Evolutionary conservation across 305 asterid species (phyloP).

Genomic region (Solanum chacoense): DNA sequence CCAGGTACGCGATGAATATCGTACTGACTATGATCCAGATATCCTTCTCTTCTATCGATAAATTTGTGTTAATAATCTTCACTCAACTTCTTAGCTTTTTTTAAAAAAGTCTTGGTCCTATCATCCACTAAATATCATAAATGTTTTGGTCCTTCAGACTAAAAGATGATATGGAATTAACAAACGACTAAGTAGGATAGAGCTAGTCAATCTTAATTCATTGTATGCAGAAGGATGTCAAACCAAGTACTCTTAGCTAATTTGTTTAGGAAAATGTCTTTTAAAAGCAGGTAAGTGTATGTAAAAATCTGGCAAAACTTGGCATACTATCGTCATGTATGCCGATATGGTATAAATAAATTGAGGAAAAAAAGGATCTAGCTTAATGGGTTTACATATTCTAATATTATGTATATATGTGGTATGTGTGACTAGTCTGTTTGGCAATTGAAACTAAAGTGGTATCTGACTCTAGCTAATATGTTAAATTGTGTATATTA

Average conservation of each 20-base stretch:
- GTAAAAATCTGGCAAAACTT: neutral
- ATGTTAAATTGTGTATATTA: neutral
- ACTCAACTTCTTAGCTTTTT: neutral
- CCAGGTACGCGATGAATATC: constrained; percentile 98
- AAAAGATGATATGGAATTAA: too few relatives aligned
- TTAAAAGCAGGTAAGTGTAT: neutral
- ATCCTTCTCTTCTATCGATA: constrained; percentile 43
- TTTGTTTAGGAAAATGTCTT: neutral
- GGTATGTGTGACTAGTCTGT: neutral
- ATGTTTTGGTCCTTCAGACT: too few relatives aligned
- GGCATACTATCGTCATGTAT: neutral
- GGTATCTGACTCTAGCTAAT: neutral
- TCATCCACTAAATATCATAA: too few relatives aligned
- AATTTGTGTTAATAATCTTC: neutral
- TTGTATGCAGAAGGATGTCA: neutral
- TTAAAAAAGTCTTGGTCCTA: neutral
- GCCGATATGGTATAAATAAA: neutral
- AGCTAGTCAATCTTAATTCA: neutral
- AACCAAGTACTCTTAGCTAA: neutral
- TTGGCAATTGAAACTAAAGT: neutral
- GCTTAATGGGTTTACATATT: neutral
- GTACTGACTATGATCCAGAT: constrained; percentile 99
- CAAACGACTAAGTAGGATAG: too few relatives aligned
- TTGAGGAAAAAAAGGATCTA: neutral
- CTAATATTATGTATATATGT: neutral